phyloP scores from a whole-genome alignment of 2,329 filamentous ascomycete genomes.

The Cladosporium colombiae region DNA sequence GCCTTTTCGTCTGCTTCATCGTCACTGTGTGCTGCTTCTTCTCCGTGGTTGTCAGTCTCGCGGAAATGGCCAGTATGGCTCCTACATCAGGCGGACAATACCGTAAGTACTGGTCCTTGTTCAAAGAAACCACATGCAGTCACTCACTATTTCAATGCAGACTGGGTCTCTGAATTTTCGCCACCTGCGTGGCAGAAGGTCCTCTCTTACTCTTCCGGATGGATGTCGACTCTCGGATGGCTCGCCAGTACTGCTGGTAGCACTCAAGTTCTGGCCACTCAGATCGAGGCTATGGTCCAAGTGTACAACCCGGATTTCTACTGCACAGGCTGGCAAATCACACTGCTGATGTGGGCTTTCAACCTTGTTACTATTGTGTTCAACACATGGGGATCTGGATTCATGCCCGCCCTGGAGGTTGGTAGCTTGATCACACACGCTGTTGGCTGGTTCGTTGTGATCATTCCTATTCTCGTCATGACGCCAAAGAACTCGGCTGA shows the following conservation, averaged over 20 bases:
- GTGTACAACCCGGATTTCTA: constrained; percentile 34
- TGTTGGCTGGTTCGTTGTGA: constrained; percentile 35
- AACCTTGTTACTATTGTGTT: constrained; percentile 40
- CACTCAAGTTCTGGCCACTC: constrained; percentile 39
- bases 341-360: constrained; percentile 36
- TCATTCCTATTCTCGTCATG: constrained; percentile 34
- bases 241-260: constrained; percentile 38
- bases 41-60: constrained; percentile 34
- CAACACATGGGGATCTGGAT: constrained; percentile 36
- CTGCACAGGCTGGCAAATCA: constrained; percentile 34
- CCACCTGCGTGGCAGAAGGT: constrained; percentile 34
- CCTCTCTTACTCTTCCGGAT: constrained; percentile 31
- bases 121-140: neutral
- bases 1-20: constrained; percentile 38
- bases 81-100: constrained; percentile 37
- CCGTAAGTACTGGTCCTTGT: constrained; percentile 2
- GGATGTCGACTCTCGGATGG: constrained; percentile 42
- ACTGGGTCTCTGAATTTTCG: constrained; percentile 38
- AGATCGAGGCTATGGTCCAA: constrained; percentile 42
- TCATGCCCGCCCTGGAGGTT: constrained; percentile 43
- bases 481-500: constrained; percentile 36
- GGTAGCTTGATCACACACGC: constrained; percentile 32
- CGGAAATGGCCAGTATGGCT: constrained; percentile 39
- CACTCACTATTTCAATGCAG: neutral
- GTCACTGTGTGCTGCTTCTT: constrained; percentile 33